phyloP scores from a whole-genome alignment of 768 basidiomycete species.

The Tylopilus felleus region DNA sequence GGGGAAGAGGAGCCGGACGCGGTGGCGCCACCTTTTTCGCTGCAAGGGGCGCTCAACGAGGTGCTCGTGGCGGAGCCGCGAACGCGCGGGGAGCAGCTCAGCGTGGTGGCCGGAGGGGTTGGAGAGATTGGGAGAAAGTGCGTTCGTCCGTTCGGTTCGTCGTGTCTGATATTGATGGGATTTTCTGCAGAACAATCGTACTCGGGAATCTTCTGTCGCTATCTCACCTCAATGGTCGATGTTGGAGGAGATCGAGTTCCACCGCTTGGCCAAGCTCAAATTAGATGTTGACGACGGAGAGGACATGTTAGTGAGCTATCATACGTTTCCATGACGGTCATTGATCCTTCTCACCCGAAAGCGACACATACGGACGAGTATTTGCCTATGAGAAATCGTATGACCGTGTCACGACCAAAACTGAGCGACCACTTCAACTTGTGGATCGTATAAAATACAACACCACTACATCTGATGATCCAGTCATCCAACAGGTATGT shows the following conservation, averaged over 20 bases:
- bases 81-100: constrained; percentile 43
- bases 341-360: constrained; percentile 30
- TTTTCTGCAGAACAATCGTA: constrained; percentile 61
- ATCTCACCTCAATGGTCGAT: constrained; percentile 93
- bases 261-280: constrained; percentile 83
- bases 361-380: constrained; percentile 84
- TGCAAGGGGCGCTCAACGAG: constrained; percentile 44
- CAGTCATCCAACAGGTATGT: constrained; percentile 85
- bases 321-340: neutral
- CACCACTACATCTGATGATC: constrained; percentile 96
- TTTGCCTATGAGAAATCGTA: constrained; percentile 93
- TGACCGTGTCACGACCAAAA: constrained; percentile 93
- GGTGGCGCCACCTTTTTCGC: constrained; percentile 32
- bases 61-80: constrained; percentile 41
- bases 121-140: constrained; percentile 96
- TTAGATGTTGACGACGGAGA: constrained; percentile 94
- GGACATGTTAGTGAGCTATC: constrained; percentile 62
- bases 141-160: constrained; percentile 9
- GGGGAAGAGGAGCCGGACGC: constrained; percentile 43
- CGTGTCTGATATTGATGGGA: neutral
- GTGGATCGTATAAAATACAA: constrained; percentile 97
- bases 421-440: constrained; percentile 84
- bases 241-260: constrained; percentile 96
- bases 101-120: constrained; percentile 56
- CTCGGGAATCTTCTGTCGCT: constrained; percentile 89